Evolutionary conservation across 83 land plant species (phyloP).

Genomic region (Picea abies): DNA sequence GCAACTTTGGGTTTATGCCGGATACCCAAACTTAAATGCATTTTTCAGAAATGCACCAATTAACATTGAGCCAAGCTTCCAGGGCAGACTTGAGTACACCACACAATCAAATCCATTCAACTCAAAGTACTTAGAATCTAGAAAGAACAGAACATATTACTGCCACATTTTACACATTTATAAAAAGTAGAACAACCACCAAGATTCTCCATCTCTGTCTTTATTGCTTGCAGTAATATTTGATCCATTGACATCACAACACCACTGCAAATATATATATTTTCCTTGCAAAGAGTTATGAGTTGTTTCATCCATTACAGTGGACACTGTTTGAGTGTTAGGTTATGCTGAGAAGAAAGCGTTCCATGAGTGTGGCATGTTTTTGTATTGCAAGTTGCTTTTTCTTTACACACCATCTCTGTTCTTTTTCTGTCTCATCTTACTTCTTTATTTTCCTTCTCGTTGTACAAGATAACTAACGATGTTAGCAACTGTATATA

Average conservation of each 20-base stretch:
- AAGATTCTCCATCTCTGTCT: slow-evolving; percentile 29
- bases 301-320: slow-evolving; percentile 1
- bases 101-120: not conserved
- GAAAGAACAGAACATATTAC: not conserved
- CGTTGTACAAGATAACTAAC: not conserved
- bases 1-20: slow-evolving; percentile 67
- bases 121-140: not conserved
- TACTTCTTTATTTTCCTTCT: slow-evolving; percentile 55
- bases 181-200: slow-evolving; percentile 20
- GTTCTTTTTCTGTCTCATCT: slow-evolving; percentile 78
- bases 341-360: slow-evolving; percentile 62
- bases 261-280: slow-evolving; percentile 18
- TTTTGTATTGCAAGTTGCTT: slow-evolving; percentile 60
- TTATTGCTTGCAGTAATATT: not conserved
- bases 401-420: slow-evolving; percentile 68
- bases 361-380: slow-evolving; percentile 87
- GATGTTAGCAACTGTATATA: not conserved
- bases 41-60: slow-evolving; percentile 22
- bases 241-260: no score
- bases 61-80: slow-evolving; percentile 44
- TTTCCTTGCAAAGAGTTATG: slow-evolving; percentile 17
- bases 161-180: not conserved
- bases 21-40: slow-evolving; percentile 61
- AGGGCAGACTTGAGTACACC: slow-evolving; percentile 46
- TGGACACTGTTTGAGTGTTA: slow-evolving; percentile 7